Evolutionary conservation across 2,329 filamentous ascomycete species (phyloP), one percentile per base, ranked within the genome.

Genomic region (Fusarium graminum): DNA sequence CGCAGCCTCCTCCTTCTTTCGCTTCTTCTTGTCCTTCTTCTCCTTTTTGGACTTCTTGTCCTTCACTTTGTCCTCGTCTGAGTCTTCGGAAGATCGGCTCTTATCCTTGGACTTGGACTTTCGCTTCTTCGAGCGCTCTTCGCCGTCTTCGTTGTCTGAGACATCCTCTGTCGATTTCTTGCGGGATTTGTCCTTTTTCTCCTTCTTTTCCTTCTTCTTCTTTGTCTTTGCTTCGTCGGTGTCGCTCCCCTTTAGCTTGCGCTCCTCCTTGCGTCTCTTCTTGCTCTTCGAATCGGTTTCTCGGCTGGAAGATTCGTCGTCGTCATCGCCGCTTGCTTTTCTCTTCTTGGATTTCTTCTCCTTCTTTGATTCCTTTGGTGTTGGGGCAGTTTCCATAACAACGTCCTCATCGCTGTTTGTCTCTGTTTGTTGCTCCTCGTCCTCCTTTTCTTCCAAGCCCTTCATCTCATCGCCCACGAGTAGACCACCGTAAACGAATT

Each of bases 401-500:
- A 70, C 63, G 4, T 71, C 70, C 1, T 67, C 57, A 2, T 74
- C 68, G 3, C 59, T 43, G 4, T 60, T 58, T 26, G 59, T 50
- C 14, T 59, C 67, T 45, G 40, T 34, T 61, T 36, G 40, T 30
- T 43, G 57, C 46, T 19, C 62, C 58, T 41, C 60, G 29, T 53
- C 30, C 42, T 52, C 64, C 4, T 68, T 63, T 8, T 69, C 65
- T 10, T 72, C 70, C 41, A 74, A 70, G 28, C 72, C 81, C 70
- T 84, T 79, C 47, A 87, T 82, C 71, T 86, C 81, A 63, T 88
- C 84, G 32, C 85, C 86, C 25, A 88, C 81, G 30, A 87, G 75
- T 56, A 93, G 85, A 0, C 94, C 95, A n/a, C 93, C 95, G 59
- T 85, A 88, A 25, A 99, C 90, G 77, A 99, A 99, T 46, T 89